These are phyloP conservation scores for Aspergillus sp. DNA, from an alignment of 2,329 filamentous ascomycete species.

Conservation along the genomic window DNA sequence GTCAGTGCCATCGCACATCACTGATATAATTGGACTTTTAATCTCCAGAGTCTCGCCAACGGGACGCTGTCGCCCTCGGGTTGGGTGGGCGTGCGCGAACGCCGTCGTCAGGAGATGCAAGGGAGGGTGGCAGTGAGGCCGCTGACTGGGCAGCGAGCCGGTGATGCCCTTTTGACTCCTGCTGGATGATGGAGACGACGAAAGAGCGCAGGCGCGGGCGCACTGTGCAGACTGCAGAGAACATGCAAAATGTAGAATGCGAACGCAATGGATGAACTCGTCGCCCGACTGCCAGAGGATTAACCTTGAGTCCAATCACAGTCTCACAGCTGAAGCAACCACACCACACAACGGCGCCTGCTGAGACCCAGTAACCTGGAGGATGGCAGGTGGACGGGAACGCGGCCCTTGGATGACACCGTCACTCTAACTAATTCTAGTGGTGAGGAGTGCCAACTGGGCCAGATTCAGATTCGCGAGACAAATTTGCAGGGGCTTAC, in stretches of 20 bases:
- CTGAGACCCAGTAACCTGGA: neutral
- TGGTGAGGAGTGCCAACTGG: neutral
- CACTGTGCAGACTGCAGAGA: neutral
- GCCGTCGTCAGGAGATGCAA: no score
- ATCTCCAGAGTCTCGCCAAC: neutral
- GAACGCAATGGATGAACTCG: neutral
- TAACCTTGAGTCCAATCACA: conserved; percentile 3
- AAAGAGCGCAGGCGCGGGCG: no score
- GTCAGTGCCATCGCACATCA: conserved; percentile 20
- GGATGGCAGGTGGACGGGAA: neutral
- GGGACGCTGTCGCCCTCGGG: neutral
- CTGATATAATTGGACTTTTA: neutral
- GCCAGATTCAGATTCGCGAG: neutral
- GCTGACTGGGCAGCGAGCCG: no score
- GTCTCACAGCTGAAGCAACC: neutral
- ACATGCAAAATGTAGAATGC: neutral
- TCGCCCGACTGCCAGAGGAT: neutral
- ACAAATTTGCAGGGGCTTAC: neutral
- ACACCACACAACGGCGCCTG: neutral
- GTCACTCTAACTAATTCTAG: neutral
- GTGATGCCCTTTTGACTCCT: no score
- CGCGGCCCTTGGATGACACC: neutral
- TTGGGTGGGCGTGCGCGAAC: neutral
- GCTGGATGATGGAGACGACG: no score
- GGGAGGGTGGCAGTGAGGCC: neutral